These are phyloP conservation scores for Fagus crenata DNA, from an alignment of 306 rosid genomes.

Conservation along the genomic window DNA sequence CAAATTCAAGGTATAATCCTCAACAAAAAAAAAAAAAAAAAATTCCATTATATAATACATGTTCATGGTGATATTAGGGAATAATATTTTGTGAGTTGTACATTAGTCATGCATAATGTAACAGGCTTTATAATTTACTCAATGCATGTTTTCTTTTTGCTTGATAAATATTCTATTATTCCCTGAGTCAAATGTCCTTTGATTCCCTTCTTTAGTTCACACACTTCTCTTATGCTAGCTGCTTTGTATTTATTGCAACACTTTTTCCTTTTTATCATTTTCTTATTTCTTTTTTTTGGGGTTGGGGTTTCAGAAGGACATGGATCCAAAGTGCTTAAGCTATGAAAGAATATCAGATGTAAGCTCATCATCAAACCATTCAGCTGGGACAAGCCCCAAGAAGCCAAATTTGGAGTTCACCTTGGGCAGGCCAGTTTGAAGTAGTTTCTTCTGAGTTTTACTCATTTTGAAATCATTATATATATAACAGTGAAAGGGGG, in stretches of 20 bases:
- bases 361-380: slow-evolving; percentile 68
- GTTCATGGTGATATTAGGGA: slow-evolving; percentile 18
- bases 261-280: background rate
- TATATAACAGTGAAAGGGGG: slow-evolving; percentile 36
- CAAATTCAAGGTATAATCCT: background rate
- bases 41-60: background rate
- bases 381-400: slow-evolving; percentile 71
- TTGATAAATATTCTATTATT: slow-evolving; percentile 50
- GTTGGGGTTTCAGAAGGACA: slow-evolving; percentile 47
- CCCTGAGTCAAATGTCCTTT: slow-evolving; percentile 57
- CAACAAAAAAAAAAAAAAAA: too few relatives aligned
- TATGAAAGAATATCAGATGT: slow-evolving; percentile 80
- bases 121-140: slow-evolving; percentile 55
- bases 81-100: slow-evolving; percentile 37
- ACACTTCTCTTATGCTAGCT: slow-evolving; percentile 18
- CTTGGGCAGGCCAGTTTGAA: slow-evolving; percentile 66
- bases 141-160: slow-evolving; percentile 43
- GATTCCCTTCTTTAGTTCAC: slow-evolving; percentile 44
- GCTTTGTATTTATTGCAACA: background rate
- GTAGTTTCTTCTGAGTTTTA: slow-evolving; percentile 18
- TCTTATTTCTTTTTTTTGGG: background rate
- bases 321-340: slow-evolving; percentile 75
- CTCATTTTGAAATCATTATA: slow-evolving; percentile 32
- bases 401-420: slow-evolving; percentile 90
- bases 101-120: slow-evolving; percentile 43